Evolutionary conservation across 129 eudicot genomes (phyloP).

Genomic region (Centaurea solstitialis): DNA sequence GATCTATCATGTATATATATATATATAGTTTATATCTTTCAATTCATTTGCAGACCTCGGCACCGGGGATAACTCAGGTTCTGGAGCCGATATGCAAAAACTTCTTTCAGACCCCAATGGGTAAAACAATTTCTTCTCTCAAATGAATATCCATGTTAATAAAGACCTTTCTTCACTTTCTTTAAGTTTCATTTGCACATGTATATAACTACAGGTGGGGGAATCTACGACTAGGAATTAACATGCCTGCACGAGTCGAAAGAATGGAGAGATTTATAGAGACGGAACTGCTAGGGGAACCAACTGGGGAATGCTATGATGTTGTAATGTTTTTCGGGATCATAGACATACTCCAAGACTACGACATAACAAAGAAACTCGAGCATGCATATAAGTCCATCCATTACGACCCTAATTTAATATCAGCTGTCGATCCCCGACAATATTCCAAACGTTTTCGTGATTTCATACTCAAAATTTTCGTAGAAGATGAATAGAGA

Average conservation of each 20-base stretch:
- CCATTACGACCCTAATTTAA: constrained; percentile 28
- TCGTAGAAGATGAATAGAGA: constrained; percentile 23
- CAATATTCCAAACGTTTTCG: constrained; percentile 37
- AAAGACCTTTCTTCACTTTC: neutral
- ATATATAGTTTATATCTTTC: neutral
- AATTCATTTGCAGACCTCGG: constrained; percentile 28
- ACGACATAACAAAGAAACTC: constrained; percentile 32
- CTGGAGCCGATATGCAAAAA: constrained; percentile 54
- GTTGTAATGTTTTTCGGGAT: constrained; percentile 34
- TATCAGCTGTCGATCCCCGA: constrained; percentile 39
- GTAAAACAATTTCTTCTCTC: constrained; percentile 28
- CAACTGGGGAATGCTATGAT: constrained; percentile 23
- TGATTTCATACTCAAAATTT: constrained; percentile 29
- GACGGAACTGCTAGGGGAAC: neutral
- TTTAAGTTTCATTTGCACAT: neutral
- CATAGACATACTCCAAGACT: constrained; percentile 44
- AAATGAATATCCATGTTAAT: neutral
- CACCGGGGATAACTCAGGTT: constrained; percentile 42
- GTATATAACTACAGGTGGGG: constrained; percentile 4
- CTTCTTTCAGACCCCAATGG: constrained; percentile 61
- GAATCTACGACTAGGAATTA: constrained; percentile 22
- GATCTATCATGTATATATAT: neutral
- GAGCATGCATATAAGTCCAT: constrained; percentile 42
- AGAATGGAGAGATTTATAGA: constrained; percentile 11
- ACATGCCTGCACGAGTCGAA: constrained; percentile 41